phyloP scores from a whole-genome alignment of 2,329 filamentous ascomycete species.

The Pseudogymnoascus sp. region DNA sequence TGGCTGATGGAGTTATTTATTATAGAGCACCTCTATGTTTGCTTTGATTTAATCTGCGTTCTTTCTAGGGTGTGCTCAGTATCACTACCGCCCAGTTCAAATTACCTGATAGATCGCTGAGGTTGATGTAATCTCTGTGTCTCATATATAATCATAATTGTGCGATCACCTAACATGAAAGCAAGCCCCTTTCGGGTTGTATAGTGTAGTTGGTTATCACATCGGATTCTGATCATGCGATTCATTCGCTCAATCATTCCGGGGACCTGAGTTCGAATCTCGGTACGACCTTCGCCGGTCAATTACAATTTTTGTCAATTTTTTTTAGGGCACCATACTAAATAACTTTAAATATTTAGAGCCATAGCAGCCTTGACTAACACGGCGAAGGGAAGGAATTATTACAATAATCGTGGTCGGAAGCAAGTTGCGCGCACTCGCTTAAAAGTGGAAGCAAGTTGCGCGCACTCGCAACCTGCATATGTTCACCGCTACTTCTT shows the following conservation, averaged over 20 bases:
- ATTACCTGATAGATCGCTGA: too few species aligned
- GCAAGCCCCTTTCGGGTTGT: conserved; percentile 4
- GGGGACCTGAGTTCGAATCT: conserved; percentile 7
- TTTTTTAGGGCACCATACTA: background rate
- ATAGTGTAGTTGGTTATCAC: conserved; percentile 8
- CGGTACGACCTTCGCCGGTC: conserved; percentile 7
- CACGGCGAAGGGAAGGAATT: background rate
- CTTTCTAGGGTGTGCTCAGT: too few species aligned
- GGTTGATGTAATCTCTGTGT: too few species aligned
- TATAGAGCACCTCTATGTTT: too few species aligned
- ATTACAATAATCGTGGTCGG: too few species aligned
- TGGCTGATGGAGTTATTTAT: too few species aligned
- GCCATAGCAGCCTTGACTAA: background rate
- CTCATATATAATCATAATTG: background rate
- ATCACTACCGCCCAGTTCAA: too few species aligned
- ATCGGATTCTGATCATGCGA: conserved; percentile 5
- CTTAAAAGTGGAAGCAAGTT: too few species aligned
- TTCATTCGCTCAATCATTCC: background rate
- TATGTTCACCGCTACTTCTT: too few species aligned
- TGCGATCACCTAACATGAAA: background rate
- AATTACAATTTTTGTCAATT: background rate
- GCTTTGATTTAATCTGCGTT: too few species aligned
- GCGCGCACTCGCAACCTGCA: too few species aligned
- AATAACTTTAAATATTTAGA: background rate
- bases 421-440: too few species aligned